phyloP scores from a whole-genome alignment of 2,329 filamentous ascomycete genomes.

The Paecilomyces dactylethromorphus region DNA sequence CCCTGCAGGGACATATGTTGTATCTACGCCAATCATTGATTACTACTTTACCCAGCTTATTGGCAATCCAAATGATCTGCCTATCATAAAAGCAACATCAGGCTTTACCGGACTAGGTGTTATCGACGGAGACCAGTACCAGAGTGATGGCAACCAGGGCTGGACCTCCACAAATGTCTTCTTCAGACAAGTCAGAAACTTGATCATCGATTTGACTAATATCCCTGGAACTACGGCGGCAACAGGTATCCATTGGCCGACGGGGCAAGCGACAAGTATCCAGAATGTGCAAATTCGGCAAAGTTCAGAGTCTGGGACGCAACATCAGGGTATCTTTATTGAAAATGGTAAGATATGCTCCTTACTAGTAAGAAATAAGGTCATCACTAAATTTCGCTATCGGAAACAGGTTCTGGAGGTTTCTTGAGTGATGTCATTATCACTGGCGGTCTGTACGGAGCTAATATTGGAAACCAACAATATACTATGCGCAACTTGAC shows the following conservation, averaged over 20 bases:
- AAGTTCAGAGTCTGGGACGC: slow-evolving; percentile 37
- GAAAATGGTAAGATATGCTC: slow-evolving; percentile 42
- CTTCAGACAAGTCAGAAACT: slow-evolving; percentile 58
- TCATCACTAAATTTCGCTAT: background rate
- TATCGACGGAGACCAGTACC: slow-evolving; percentile 52
- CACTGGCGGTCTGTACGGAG: slow-evolving; percentile 55
- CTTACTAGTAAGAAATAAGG: background rate
- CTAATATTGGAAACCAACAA: slow-evolving; percentile 59
- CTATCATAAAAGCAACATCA: slow-evolving; percentile 48
- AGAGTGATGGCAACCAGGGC: slow-evolving; percentile 31
- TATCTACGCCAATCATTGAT: slow-evolving; percentile 52
- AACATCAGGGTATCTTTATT: slow-evolving; percentile 55
- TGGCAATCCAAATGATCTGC: slow-evolving; percentile 52
- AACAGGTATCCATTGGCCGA: slow-evolving; percentile 48
- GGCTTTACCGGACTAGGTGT: slow-evolving; percentile 52
- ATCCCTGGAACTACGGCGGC: slow-evolving; percentile 23
- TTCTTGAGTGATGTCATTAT: slow-evolving; percentile 56
- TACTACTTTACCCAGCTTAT: slow-evolving; percentile 60
- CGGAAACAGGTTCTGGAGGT: slow-evolving; percentile 44
- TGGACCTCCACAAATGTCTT: slow-evolving; percentile 53
- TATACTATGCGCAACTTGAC: slow-evolving; percentile 53
- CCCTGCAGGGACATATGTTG: slow-evolving; percentile 52
- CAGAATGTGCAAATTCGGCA: slow-evolving; percentile 58
- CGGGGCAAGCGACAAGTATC: slow-evolving; percentile 51
- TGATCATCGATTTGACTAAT: slow-evolving; percentile 52